These are phyloP conservation scores for Sicyos edulis DNA, from an alignment of 306 rosid genomes.

Conservation along the genomic window DNA sequence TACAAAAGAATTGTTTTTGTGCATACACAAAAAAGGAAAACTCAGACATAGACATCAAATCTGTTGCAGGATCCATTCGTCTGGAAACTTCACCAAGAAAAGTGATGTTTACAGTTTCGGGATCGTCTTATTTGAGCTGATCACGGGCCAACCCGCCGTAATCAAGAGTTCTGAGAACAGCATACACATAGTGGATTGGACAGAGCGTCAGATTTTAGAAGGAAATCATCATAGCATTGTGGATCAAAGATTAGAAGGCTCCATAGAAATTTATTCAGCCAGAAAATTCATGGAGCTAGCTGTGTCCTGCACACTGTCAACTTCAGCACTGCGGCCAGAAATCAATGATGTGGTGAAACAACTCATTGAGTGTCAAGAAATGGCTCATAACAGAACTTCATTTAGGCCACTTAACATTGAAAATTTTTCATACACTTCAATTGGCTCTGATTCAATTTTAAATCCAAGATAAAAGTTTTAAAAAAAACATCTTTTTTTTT, in stretches of 20 bases:
- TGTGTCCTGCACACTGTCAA: conserved; percentile 21
- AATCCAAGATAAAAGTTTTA: conserved; percentile 7
- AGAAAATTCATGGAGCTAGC: conserved; percentile 20
- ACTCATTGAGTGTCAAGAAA: conserved; percentile 24
- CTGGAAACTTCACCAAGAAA: conserved; percentile 18
- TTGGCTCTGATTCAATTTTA: conserved; percentile 5
- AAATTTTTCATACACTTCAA: conserved; percentile 15
- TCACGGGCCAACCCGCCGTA: conserved; percentile 25
- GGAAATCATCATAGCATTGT: conserved; percentile 13
- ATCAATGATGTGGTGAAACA: conserved; percentile 19
- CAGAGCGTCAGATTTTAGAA: neutral
- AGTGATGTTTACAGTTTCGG: conserved; percentile 32
- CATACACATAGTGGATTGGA: conserved; percentile 27
- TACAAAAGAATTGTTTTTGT: neutral
- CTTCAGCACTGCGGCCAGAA: conserved; percentile 20
- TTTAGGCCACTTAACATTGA: neutral
- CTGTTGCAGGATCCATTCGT: conserved; percentile 1
- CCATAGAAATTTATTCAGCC: conserved; percentile 12
- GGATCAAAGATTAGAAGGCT: conserved; percentile 25
- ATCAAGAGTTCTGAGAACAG: conserved; percentile 2
- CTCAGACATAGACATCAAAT: neutral
- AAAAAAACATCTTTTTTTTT: too few relatives aligned
- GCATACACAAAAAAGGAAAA: neutral
- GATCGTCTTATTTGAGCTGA: conserved; percentile 24
- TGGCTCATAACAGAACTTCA: conserved; percentile 13